phyloP scores from a whole-genome alignment of 805 yeast species.

The Metschnikowia lochheadii region DNA sequence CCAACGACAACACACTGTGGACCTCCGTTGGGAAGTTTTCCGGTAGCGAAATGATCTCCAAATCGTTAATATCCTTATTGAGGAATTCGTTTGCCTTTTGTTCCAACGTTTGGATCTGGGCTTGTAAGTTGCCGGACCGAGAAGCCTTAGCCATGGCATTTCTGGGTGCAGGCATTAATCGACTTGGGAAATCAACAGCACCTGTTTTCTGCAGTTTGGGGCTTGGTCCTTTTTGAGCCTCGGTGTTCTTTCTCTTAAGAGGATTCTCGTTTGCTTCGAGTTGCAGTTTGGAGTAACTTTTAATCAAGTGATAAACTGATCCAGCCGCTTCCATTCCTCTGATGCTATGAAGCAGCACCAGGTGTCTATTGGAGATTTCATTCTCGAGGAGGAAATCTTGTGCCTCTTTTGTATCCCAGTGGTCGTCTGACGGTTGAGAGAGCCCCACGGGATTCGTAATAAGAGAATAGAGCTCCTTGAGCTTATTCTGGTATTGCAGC shows the following conservation, averaged over 20 bases:
- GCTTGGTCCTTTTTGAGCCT: background rate
- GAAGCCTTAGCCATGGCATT: background rate
- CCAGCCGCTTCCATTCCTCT: constrained; percentile 2
- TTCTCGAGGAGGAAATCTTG: constrained; percentile 8
- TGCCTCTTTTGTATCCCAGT: constrained; percentile 4
- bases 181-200: constrained; percentile 8
- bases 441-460: constrained; percentile 15
- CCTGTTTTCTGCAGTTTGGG: constrained; percentile 7
- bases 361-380: constrained; percentile 6
- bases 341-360: constrained; percentile 7
- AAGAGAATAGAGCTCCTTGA: constrained; percentile 16
- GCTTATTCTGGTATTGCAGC: constrained; percentile 7
- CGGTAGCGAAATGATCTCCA: constrained; percentile 39
- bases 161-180: constrained; percentile 5
- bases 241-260: background rate
- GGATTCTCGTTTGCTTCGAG: constrained; percentile 1
- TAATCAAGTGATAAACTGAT: constrained; percentile 1
- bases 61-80: constrained; percentile 24
- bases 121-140: constrained; percentile 11
- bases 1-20: constrained; percentile 53
- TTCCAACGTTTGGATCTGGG: constrained; percentile 20
- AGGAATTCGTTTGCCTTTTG: constrained; percentile 23
- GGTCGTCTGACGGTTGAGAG: constrained; percentile 3
- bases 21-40: constrained; percentile 40
- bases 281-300: background rate